Evolutionary conservation across 371 early-diverging fungal species (phyloP).

Genomic region (Mortierella sp.): DNA sequence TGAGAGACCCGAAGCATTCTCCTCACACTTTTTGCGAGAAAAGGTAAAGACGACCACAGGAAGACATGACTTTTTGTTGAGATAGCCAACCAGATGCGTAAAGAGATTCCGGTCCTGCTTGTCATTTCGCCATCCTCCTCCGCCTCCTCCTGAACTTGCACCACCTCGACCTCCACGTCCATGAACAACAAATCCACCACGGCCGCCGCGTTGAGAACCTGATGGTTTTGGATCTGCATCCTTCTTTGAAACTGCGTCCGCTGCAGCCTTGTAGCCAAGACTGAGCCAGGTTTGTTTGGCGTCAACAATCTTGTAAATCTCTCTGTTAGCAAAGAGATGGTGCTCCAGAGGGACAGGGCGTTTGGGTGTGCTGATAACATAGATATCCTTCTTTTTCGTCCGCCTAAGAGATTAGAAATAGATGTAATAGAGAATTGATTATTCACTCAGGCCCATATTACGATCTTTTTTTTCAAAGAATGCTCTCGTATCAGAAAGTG

Average conservation of each 20-base stretch:
- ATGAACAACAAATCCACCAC: slow-evolving; percentile 56
- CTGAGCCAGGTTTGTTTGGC: slow-evolving; percentile 65
- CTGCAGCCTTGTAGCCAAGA: slow-evolving; percentile 66
- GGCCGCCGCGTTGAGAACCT: slow-evolving; percentile 55
- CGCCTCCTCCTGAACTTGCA: slow-evolving; percentile 56
- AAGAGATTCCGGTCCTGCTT: slow-evolving; percentile 81
- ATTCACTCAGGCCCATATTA: too few species aligned
- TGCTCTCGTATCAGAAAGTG: too few species aligned
- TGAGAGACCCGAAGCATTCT: slow-evolving; percentile 83
- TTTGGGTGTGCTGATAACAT: slow-evolving; percentile 97
- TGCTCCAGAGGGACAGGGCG: slow-evolving; percentile 99
- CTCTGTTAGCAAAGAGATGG: slow-evolving; percentile 86
- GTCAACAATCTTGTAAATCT: slow-evolving; percentile 90
- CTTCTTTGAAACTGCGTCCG: slow-evolving; percentile 57
- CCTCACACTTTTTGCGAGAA: slow-evolving; percentile 97
- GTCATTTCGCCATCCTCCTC: slow-evolving; percentile 51
- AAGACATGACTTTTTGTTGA: slow-evolving; percentile 80
- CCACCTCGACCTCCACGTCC: slow-evolving; percentile 58
- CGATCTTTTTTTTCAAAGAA: too few species aligned
- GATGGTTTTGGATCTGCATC: slow-evolving; percentile 61
- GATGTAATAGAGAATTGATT: background rate
- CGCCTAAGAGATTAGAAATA: slow-evolving; percentile 60
- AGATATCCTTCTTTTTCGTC: slow-evolving; percentile 96
- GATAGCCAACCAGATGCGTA: slow-evolving; percentile 79
- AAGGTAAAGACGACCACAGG: slow-evolving; percentile 99